Evolutionary conservation across 2,329 filamentous ascomycete species (phyloP).

Genomic region (Ascochyta viciae-villosae): DNA sequence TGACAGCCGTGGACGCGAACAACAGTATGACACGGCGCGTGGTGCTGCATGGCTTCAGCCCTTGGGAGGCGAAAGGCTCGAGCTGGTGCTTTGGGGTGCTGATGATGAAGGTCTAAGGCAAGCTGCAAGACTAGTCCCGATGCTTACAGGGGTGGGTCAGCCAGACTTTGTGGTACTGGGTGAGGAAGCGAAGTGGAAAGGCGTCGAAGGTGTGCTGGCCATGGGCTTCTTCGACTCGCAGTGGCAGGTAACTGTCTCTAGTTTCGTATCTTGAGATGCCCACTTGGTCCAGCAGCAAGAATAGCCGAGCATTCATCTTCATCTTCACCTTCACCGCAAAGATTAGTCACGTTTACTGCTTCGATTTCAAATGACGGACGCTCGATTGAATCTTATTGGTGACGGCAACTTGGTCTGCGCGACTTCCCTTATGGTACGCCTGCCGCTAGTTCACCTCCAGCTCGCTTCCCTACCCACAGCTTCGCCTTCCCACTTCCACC

Average conservation of each 20-base stretch:
- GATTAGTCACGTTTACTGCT: background rate
- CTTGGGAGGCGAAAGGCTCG: conserved; percentile 55
- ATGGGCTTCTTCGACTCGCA: conserved; percentile 63
- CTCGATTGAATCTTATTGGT: conserved; percentile 5
- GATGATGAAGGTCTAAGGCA: conserved; percentile 56
- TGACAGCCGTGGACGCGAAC: conserved; percentile 28
- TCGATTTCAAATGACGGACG: background rate
- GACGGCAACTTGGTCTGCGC: conserved; percentile 20
- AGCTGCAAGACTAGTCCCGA: conserved; percentile 62
- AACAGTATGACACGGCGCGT: conserved; percentile 44
- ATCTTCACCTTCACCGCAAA: conserved; percentile 6
- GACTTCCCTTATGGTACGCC: conserved; percentile 21
- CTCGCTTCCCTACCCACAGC: conserved; percentile 24
- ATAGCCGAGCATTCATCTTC: background rate
- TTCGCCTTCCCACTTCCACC: conserved; percentile 11
- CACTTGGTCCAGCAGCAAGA: background rate
- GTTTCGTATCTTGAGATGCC: conserved; percentile 43
- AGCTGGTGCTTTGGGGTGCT: conserved; percentile 64
- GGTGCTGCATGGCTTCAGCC: conserved; percentile 62
- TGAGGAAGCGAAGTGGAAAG: conserved; percentile 57
- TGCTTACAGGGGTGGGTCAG: conserved; percentile 63
- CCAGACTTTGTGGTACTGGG: conserved; percentile 64
- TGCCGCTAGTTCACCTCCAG: conserved; percentile 13
- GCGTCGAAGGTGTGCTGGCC: conserved; percentile 59
- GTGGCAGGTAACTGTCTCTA: conserved; percentile 60